Evolutionary conservation across 805 yeast species (phyloP).

Genomic region (Saccharomycopsis javanensis): DNA sequence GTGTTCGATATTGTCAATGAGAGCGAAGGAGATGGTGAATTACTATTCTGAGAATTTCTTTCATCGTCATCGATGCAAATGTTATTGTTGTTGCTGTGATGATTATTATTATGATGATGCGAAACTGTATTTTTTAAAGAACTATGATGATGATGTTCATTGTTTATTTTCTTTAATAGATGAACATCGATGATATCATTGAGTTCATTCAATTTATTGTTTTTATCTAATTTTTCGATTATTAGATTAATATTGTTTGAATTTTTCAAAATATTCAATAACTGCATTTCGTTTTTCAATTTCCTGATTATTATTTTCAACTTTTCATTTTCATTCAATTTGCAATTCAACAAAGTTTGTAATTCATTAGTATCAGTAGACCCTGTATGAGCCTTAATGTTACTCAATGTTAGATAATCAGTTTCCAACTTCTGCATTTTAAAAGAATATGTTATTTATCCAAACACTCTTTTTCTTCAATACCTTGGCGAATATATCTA

Average conservation of each 20-base stretch:
- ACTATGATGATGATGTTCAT: neutral
- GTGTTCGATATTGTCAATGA: constrained; percentile 14
- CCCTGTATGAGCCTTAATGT: neutral
- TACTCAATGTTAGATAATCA: neutral
- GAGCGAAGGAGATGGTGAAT: constrained; percentile 16
- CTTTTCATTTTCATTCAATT: constrained; percentile 18
- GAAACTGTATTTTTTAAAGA: neutral
- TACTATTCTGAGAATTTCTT: neutral
- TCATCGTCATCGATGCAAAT: neutral
- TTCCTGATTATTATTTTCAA: constrained; percentile 17
- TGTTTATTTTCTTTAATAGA: neutral
- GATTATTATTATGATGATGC: neutral
- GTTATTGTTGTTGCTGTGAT: neutral
- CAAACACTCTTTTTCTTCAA: too few species aligned
- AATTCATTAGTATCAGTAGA: constrained; percentile 2
- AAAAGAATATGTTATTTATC: too few species aligned
- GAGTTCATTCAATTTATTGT: constrained; percentile 1
- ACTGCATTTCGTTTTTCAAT: constrained; percentile 14
- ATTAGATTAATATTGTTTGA: neutral
- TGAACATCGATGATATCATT: neutral
- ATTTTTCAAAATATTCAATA: constrained; percentile 6
- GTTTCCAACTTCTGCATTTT: too few species aligned
- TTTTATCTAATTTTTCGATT: neutral
- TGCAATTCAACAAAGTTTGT: constrained; percentile 8
- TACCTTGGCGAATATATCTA: too few species aligned